These are phyloP conservation scores for Melampsora allii-populina DNA, from an alignment of 1,284 basidiomycete genomes.

Conservation along the genomic window DNA sequence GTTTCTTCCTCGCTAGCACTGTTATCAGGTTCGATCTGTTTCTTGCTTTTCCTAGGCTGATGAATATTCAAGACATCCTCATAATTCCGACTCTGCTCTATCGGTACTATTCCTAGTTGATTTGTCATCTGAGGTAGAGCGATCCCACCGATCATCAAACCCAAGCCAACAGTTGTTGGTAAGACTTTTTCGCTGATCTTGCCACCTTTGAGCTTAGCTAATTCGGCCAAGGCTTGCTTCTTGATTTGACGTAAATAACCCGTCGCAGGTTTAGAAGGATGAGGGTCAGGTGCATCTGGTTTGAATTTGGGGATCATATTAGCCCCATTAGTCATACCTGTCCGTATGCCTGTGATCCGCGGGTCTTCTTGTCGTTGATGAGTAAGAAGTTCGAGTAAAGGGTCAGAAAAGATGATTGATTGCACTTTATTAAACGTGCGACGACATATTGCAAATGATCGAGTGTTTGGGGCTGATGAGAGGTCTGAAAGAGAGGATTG, in stretches of 20 bases:
- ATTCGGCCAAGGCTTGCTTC: slow-evolving; percentile 60
- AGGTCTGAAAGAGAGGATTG: slow-evolving; percentile 88
- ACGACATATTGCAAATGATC: slow-evolving; percentile 86
- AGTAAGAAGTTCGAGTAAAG: slow-evolving; percentile 55
- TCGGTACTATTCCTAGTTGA: slow-evolving; percentile 73
- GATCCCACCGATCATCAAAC: slow-evolving; percentile 70
- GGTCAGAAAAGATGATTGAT: slow-evolving; percentile 92
- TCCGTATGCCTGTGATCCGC: slow-evolving; percentile 17
- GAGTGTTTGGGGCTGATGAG: slow-evolving; percentile 60
- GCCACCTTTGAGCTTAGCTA: slow-evolving; percentile 37
- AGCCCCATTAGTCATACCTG: slow-evolving; percentile 15
- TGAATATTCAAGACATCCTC: slow-evolving; percentile 45
- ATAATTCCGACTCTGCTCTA: slow-evolving; percentile 78
- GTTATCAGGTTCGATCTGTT: slow-evolving; percentile 43
- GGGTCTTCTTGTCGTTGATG: slow-evolving; percentile 16
- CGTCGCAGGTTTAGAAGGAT: slow-evolving; percentile 51
- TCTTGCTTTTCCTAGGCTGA: slow-evolving; percentile 26
- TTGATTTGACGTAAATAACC: slow-evolving; percentile 64
- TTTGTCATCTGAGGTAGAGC: slow-evolving; percentile 71
- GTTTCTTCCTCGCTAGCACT: slow-evolving; percentile 48
- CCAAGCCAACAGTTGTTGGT: slow-evolving; percentile 73
- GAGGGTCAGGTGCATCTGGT: slow-evolving; percentile 47
- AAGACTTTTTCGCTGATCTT: slow-evolving; percentile 48
- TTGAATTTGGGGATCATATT: slow-evolving; percentile 20
- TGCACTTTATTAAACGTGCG: slow-evolving; percentile 88